Evolutionary conservation across 352 stramenopile species (phyloP).

Genomic region (Peronospora farinosa): DNA sequence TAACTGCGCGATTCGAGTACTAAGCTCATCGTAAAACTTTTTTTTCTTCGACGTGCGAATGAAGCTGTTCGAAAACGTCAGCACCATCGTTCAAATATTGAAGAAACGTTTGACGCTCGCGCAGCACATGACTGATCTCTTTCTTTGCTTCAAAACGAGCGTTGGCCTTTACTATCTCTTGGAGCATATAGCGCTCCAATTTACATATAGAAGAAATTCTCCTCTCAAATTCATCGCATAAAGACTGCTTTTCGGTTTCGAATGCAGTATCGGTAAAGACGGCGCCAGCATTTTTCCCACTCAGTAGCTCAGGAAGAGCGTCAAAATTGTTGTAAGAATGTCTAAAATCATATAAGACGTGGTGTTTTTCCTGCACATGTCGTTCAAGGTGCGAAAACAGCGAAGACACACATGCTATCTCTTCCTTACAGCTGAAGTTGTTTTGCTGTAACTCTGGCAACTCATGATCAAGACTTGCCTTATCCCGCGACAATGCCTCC

Average conservation of each 20-base stretch:
- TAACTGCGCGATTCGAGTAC: constrained; percentile 47
- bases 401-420: constrained; percentile 41
- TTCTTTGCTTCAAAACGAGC: constrained; percentile 53
- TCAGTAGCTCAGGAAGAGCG: constrained; percentile 44
- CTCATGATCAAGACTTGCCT: constrained; percentile 51
- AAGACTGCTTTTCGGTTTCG: constrained; percentile 51
- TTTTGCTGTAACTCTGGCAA: constrained; percentile 42
- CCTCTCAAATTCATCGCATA: constrained; percentile 48
- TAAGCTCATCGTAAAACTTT: constrained; percentile 61
- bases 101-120: constrained; percentile 51
- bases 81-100: constrained; percentile 56
- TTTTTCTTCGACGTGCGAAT: constrained; percentile 68
- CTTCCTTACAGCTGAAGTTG: constrained; percentile 48
- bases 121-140: constrained; percentile 46
- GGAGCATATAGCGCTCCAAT: constrained; percentile 41
- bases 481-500: constrained; percentile 36
- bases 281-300: constrained; percentile 18
- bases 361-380: constrained; percentile 56
- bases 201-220: constrained; percentile 48
- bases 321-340: constrained; percentile 56
- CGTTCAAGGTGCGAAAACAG: constrained; percentile 46
- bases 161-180: constrained; percentile 40
- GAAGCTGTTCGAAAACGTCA: constrained; percentile 70
- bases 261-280: constrained; percentile 32
- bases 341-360: constrained; percentile 45